Base-by-base conservation (phyloP, 148 eudicot genomes). In the Linanthus parryae region DNA sequence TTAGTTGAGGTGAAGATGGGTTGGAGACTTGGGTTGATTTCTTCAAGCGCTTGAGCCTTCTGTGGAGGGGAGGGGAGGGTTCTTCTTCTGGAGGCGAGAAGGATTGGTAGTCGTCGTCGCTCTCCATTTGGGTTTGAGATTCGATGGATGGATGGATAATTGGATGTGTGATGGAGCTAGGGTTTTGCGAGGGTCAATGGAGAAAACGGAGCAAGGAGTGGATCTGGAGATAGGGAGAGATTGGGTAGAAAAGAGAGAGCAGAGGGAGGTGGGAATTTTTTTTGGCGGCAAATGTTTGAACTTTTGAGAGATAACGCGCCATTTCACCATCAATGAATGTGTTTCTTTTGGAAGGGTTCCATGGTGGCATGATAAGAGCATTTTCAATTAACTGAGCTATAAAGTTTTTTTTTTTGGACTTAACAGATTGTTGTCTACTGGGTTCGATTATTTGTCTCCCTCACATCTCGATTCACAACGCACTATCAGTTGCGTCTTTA, bases 31-130 rank as follows among this genome's bases (percentile, higher is more conserved):
- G 46, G 20, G 18, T 18, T 21, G 71, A 46, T 66, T 73, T 79
- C 70, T 79, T 76, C 47, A 82, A 47, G 23, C 85, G 76, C 58
- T 81, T 81, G 38, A 79, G 74, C 43, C 64, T 65, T 11, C 72
- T 74, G 5, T 58, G 65, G 52, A 51, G 27, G 1, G 50, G 52
- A 21, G 81, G 77, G 2, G 87, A 67, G 34, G 61, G 41, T 29
- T 66, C 44, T 7, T 62, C 41, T 7, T 61, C 38, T 7, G 62
- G 68, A 26, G 61, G 66, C 0, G 71, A 59, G 21, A 72, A 55
- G 1, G 66, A 56, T 15, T 54, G 58, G 38, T 52, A 72, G 48
- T 73, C 81, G 23, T 67, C 72, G 35, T 79, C 83, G 42, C 62
- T 70, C 11, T 75, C 88, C 88, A 84, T 84, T 11, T 41, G 11